Conservation (phyloP, 139 green algal genomes). For the Astrephomene gubernaculifera region DNA sequence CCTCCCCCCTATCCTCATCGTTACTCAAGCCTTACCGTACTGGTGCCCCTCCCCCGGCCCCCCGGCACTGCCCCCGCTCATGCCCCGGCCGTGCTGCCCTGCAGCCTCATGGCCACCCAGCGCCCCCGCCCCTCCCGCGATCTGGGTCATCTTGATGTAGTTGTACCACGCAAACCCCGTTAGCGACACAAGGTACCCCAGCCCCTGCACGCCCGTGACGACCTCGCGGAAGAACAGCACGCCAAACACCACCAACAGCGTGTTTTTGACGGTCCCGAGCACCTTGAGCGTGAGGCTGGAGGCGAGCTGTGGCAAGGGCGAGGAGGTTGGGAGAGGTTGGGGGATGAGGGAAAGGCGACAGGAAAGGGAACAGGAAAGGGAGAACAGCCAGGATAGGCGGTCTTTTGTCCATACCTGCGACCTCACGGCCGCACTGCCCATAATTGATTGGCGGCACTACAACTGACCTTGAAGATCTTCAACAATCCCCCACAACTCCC, state of each 20-base stretch:
- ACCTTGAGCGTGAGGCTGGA: slow-evolving; percentile 60
- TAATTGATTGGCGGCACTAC: too few species aligned
- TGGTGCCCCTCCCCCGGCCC: too few species aligned
- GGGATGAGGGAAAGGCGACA: neutral
- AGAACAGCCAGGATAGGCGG: neutral
- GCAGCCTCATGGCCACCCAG: neutral
- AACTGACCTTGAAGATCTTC: too few species aligned
- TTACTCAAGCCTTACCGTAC: too few species aligned
- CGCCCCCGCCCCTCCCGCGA: slow-evolving; percentile 34
- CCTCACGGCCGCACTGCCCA: too few species aligned
- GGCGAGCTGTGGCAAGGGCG: slow-evolving; percentile 4
- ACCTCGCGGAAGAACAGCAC: slow-evolving; percentile 76
- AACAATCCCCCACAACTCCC: too few species aligned
- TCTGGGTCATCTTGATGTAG: slow-evolving; percentile 79
- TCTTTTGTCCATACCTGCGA: neutral
- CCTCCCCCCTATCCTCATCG: too few species aligned
- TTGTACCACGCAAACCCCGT: slow-evolving; percentile 82
- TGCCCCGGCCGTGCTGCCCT: too few species aligned
- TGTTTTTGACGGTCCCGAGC: slow-evolving; percentile 90
- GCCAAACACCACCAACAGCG: slow-evolving; percentile 81
- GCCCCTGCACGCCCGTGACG: slow-evolving; percentile 69
- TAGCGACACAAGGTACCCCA: slow-evolving; percentile 76
- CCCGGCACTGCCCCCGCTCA: too few species aligned
- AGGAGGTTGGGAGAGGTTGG: neutral
- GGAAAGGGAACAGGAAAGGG: neutral